Conservation (phyloP, 129 eudicot genomes). For the Sambucus nigra region DNA sequence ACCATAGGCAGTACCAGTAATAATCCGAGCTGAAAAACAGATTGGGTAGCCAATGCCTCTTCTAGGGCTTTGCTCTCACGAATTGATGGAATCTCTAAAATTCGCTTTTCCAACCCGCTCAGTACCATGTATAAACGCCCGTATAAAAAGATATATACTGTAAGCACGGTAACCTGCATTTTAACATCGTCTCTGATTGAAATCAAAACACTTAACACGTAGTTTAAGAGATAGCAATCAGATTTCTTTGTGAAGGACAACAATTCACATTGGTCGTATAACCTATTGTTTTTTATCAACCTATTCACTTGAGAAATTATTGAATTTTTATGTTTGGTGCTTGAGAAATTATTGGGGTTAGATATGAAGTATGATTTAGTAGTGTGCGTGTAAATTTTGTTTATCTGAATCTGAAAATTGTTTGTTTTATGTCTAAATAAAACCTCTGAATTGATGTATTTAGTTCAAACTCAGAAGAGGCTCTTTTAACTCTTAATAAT, state of each 20-base stretch:
- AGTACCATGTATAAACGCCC: constrained; percentile 79
- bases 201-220: constrained; percentile 8
- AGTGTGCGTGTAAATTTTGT: too few species aligned
- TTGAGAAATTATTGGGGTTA: too few species aligned
- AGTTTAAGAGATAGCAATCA: neutral
- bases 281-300: neutral
- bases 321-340: too few species aligned
- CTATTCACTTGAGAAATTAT: too few species aligned
- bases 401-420: too few species aligned
- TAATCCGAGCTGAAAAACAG: constrained; percentile 69
- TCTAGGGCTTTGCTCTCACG: constrained; percentile 41
- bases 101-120: constrained; percentile 73
- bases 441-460: too few species aligned
- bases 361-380: too few species aligned
- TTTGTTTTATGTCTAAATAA: too few species aligned
- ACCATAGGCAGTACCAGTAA: constrained; percentile 83
- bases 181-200: constrained; percentile 5
- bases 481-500: too few species aligned
- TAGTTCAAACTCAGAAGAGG: too few species aligned
- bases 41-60: constrained; percentile 73
- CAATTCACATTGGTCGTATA: too few species aligned
- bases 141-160: constrained; percentile 59
- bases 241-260: neutral
- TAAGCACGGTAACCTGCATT: constrained; percentile 82
- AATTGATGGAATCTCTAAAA: constrained; percentile 36